Conservation (phyloP, 352 stramenopile species). For the Thraustochytrium striatum region DNA sequence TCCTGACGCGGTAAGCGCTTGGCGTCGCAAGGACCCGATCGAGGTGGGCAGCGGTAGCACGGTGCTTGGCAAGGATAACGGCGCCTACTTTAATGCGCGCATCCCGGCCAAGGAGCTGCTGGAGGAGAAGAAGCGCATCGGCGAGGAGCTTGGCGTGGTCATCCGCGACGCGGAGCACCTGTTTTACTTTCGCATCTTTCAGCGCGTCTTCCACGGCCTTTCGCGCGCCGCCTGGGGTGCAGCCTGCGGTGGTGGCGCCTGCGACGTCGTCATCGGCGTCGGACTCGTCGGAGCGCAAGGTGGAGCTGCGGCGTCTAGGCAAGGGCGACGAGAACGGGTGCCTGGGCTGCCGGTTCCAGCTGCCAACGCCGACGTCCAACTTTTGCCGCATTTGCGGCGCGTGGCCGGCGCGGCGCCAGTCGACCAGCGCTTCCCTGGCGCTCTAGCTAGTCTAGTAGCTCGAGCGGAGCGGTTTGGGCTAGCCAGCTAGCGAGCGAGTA, state of each 20-base stretch:
- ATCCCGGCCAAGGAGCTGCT: slow-evolving; percentile 36
- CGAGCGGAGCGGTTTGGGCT: too few relatives aligned
- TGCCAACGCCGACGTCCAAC: background rate
- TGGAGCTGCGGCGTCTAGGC: background rate
- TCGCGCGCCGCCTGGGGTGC: background rate
- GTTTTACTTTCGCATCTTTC: slow-evolving; percentile 47
- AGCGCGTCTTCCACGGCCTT: background rate
- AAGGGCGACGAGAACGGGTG: background rate
- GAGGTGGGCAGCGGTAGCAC: slow-evolving; percentile 73
- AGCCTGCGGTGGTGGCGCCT: background rate
- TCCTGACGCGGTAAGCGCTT: slow-evolving; percentile 71
- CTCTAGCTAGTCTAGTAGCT: too few relatives aligned
- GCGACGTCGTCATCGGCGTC: background rate
- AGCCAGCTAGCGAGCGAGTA: too few relatives aligned
- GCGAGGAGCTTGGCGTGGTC: background rate
- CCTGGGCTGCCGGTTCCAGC: slow-evolving; percentile 14
- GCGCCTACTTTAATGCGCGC: slow-evolving; percentile 28
- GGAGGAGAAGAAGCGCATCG: slow-evolving; percentile 22
- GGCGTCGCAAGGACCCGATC: slow-evolving; percentile 78
- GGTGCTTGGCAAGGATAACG: slow-evolving; percentile 53
- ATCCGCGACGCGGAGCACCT: slow-evolving; percentile 48
- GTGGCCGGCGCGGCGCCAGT: slow-evolving; percentile 26
- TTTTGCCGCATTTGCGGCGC: slow-evolving; percentile 27
- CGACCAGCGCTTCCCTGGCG: too few relatives aligned
- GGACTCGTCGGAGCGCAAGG: background rate